Percentiles rank a stretch among this genome's conserved stretches.
These are phyloP conservation scores for Jaenimonas drosophilae DNA, from an alignment of 208 protist species.

Conservation along the genomic window DNA sequence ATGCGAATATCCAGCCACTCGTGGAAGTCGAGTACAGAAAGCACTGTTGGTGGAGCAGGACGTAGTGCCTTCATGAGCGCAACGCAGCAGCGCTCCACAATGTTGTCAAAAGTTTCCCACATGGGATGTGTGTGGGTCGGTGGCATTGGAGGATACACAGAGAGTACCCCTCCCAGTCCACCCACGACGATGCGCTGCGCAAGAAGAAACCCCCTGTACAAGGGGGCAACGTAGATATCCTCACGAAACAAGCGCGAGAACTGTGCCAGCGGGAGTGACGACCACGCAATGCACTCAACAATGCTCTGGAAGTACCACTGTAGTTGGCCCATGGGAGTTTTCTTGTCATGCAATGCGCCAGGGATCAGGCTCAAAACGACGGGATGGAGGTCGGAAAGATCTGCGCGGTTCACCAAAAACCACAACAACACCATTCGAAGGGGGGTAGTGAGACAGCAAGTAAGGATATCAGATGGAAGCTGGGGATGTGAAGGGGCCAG, in stretches of 20 bases:
- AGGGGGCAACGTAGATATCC: slow-evolving; percentile 95
- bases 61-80: slow-evolving; percentile 38
- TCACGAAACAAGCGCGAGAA: slow-evolving; percentile 84
- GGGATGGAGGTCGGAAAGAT: slow-evolving; percentile 52
- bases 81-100: slow-evolving; percentile 61
- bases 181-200: slow-evolving; percentile 94
- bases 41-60: slow-evolving; percentile 35
- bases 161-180: slow-evolving; percentile 86
- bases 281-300: slow-evolving; percentile 98
- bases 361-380: slow-evolving; percentile 66
- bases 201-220: slow-evolving; percentile 97
- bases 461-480: slow-evolving; percentile 95
- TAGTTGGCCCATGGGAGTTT: slow-evolving; percentile 95
- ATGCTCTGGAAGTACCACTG: slow-evolving; percentile 99
- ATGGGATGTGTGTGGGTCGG: slow-evolving; percentile 85
- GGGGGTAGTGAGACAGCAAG: slow-evolving; percentile 98
- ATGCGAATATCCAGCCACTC: slow-evolving; percentile 68
- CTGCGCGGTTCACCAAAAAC: slow-evolving; percentile 67
- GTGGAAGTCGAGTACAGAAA: slow-evolving; percentile 62
- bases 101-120: slow-evolving; percentile 86
- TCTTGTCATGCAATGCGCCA: slow-evolving; percentile 74
- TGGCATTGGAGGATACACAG: slow-evolving; percentile 90
- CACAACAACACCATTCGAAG: slow-evolving; percentile 94
- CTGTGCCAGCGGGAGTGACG: slow-evolving; percentile 65
- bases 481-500: too few relatives aligned